Evolutionary conservation across 169 alveolate genomes (phyloP).

Genomic region (Plasmodium vivax): DNA sequence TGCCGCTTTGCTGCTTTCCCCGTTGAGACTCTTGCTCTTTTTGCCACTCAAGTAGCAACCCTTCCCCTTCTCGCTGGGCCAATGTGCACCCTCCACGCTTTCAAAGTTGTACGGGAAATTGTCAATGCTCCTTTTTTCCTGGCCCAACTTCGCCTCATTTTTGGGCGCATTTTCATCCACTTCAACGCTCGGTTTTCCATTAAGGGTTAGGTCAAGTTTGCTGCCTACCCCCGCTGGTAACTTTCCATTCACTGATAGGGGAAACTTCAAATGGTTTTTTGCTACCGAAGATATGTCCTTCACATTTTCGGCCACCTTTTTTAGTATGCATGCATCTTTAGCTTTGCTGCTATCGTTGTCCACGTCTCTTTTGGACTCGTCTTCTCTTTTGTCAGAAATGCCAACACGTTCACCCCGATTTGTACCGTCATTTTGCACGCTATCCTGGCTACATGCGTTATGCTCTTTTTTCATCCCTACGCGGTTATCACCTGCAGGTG

Average conservation of each 20-base stretch:
- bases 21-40: background rate
- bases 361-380: background rate
- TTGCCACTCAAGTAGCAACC: background rate
- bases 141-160: background rate
- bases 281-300: background rate
- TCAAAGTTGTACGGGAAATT: constrained; percentile 1
- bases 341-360: background rate
- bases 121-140: constrained; percentile 4
- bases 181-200: background rate
- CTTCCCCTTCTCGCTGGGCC: background rate
- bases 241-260: background rate
- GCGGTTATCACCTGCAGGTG: background rate
- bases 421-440: background rate
- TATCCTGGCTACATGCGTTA: background rate
- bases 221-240: background rate
- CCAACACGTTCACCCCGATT: background rate
- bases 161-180: background rate
- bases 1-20: background rate
- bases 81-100: background rate
- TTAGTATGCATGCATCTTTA: background rate
- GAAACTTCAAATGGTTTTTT: constrained; percentile 8
- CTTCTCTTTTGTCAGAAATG: background rate
- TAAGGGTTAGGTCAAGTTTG: background rate
- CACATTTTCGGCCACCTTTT: constrained; percentile 18
- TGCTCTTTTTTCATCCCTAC: background rate